Evolutionary conservation across 176 grass and related monocot genomes (phyloP).

Genomic region (Avena insularis): DNA sequence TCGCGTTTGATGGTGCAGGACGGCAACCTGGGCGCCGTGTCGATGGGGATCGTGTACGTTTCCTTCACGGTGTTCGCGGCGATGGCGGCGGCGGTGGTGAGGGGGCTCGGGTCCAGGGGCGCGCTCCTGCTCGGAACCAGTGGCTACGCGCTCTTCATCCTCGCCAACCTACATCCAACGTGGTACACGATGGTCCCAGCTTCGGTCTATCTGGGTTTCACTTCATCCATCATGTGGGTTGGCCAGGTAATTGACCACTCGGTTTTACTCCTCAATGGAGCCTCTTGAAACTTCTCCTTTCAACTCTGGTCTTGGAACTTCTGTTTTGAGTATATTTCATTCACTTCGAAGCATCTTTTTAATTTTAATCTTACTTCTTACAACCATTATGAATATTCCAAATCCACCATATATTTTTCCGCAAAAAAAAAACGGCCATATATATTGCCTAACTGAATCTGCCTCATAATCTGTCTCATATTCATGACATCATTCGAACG

Average conservation of each 20-base stretch:
- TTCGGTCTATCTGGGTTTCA: constrained; percentile 8
- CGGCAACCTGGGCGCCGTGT: constrained; percentile 5
- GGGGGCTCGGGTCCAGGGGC: constrained; percentile 16
- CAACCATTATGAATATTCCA: no score
- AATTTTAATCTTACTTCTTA: no score
- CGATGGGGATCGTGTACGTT: constrained; percentile 24
- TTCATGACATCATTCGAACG: no score
- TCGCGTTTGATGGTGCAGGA: not conserved
- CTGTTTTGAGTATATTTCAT: no score
- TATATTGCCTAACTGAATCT: no score
- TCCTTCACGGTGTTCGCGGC: constrained; percentile 16
- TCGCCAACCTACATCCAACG: constrained; percentile 5
- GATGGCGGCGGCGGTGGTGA: constrained; percentile 4
- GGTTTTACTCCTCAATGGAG: no score
- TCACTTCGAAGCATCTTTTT: no score
- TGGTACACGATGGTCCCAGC: constrained; percentile 24
- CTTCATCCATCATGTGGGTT: constrained; percentile 32
- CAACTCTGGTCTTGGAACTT: no score
- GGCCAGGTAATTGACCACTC: constrained; percentile 17
- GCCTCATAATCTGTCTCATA: no score
- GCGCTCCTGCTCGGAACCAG: constrained; percentile 23
- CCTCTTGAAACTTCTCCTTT: no score
- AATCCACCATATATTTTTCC: no score
- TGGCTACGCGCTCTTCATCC: constrained; percentile 35
- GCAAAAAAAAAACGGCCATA: no score